Percentiles rank a stretch among this genome's conserved stretches.
Evolutionary conservation across 2,329 filamentous ascomycete genomes (phyloP).

Genomic region (Podosphaera fusca): DNA sequence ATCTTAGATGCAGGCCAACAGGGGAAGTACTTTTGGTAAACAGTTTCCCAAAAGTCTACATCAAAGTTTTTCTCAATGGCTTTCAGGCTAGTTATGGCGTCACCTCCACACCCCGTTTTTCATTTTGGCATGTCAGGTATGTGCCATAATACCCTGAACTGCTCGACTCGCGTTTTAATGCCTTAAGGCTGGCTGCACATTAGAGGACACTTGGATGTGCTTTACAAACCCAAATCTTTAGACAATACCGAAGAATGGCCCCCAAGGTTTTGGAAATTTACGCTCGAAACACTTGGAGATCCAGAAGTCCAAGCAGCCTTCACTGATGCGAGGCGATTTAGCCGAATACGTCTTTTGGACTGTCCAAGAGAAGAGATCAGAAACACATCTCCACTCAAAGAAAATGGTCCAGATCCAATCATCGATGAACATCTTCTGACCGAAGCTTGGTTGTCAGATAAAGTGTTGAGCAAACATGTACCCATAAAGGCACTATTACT

Average conservation of each 20-base stretch:
- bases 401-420: constrained; percentile 87
- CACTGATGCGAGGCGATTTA: constrained; percentile 60
- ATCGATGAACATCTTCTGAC: constrained; percentile 59
- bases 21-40: constrained; percentile 85
- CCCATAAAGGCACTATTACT: constrained; percentile 76
- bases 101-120: constrained; percentile 67
- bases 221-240: constrained; percentile 42
- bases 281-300: constrained; percentile 37
- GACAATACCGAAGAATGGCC: constrained; percentile 42
- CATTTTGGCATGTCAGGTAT: constrained; percentile 55
- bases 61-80: background rate
- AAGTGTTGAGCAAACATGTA: constrained; percentile 54
- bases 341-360: constrained; percentile 59
- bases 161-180: constrained; percentile 3
- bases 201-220: constrained; percentile 50
- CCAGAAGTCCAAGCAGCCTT: constrained; percentile 46
- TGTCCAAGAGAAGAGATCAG: constrained; percentile 57
- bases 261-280: constrained; percentile 74
- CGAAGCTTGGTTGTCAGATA: constrained; percentile 45
- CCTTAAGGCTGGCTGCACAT: constrained; percentile 60
- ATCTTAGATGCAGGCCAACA: constrained; percentile 52
- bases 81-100: constrained; percentile 41
- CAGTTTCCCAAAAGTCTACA: background rate
- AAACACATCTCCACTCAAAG: constrained; percentile 52
- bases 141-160: background rate